Conservation (phyloP, 495 filamentous ascomycete genomes). For the Melanomma pulvis-pyrius region DNA sequence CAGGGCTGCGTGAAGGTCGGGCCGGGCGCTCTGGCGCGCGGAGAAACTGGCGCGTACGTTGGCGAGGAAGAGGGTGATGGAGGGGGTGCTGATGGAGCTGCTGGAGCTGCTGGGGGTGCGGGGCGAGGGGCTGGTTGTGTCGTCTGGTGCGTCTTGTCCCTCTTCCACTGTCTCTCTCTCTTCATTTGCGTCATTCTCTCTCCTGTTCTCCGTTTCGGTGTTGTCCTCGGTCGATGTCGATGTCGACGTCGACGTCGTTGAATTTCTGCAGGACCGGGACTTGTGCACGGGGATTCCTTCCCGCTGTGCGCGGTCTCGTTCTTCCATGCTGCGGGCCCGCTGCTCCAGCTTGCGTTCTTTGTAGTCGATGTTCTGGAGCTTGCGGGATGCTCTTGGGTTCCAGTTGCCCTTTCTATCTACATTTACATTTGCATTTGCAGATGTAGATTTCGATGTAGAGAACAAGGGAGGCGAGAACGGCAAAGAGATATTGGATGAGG, state of each 20-base stretch:
- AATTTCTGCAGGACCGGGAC: no score
- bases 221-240: neutral
- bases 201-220: neutral
- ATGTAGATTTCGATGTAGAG: no score
- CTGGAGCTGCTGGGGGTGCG: neutral
- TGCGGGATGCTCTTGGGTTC: no score
- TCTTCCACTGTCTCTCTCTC: neutral
- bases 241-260: neutral
- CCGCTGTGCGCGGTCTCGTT: neutral
- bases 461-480: no score
- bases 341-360: neutral
- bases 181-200: neutral
- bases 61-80: neutral
- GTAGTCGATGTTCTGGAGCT: slow-evolving; percentile 4
- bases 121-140: neutral
- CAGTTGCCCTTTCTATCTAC: no score
- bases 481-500: no score
- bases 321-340: neutral
- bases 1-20: no score
- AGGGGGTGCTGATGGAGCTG: neutral
- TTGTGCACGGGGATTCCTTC: no score
- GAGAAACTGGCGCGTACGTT: neutral
- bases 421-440: no score
- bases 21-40: neutral
- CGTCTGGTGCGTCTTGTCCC: neutral